Evolutionary conservation across 495 filamentous ascomycete species (phyloP), one percentile per base, ranked within the genome.

Genomic region (Podospora australis): DNA sequence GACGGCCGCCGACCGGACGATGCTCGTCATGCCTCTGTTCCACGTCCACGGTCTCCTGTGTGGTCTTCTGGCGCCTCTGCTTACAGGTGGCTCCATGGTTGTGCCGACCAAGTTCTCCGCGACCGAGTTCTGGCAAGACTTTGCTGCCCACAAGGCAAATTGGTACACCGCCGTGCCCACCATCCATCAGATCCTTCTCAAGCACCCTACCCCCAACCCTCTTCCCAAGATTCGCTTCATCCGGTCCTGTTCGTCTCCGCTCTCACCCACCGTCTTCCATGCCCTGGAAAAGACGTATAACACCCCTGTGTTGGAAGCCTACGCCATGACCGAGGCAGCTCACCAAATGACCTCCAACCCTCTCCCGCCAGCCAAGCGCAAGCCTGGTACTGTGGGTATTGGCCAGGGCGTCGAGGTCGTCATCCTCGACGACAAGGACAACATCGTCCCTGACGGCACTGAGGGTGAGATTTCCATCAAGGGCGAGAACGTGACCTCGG

Each of bases 291-390:
- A 76, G 44, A 70, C 79, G 5, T 84, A 87, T 67, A 70, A 78
- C 24, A 84, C 88, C 1, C 88, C 88, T 3, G 88, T 94, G 3
- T 73, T 94, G 8, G 88, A 94, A 64, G 87, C 87, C 10, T 94
- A 94, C 64, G 88, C 88, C 48, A 94, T 94, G 88, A 94, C 88
- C 22, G 88, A 94, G 67, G 88, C 84, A 19, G 83, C 88, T 8
- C 88, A 91, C 65, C 88, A 91, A 59, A 90, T 94, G 83, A 88
- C 87, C 9, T 87, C 82, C 43, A 92, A 91, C 70, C 87, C 87
- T 17, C 75, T 91, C 0, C 86, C 87, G 0, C 81, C 83, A 1
- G 76, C 64, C 17, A 80, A 82, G 63, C 78, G 87, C 46, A 78
- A 81, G 62, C 88, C 88, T 0, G 88, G 88, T 14, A 84, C 82